phyloP scores from a whole-genome alignment of 306 rosid genomes.

The Quercus rubra region DNA sequence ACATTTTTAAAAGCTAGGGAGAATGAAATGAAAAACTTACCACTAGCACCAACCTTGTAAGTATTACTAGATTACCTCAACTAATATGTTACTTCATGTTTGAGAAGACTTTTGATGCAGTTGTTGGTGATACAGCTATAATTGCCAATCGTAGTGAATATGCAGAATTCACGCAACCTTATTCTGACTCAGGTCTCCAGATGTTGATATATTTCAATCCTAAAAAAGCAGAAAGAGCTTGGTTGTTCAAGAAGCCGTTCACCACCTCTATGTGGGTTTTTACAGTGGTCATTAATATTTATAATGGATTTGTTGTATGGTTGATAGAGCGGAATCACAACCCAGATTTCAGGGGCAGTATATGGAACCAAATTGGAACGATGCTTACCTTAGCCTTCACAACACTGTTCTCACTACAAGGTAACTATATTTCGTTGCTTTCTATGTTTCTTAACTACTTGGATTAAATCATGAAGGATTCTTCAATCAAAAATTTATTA shows the following conservation, averaged over 20 bases:
- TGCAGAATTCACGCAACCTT: background rate
- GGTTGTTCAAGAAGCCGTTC: background rate
- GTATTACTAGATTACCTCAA: background rate
- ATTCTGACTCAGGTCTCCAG: background rate
- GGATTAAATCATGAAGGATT: background rate
- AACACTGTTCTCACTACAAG: background rate
- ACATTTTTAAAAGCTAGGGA: too few relatives aligned
- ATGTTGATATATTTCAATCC: background rate
- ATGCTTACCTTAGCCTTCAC: slow-evolving; percentile 11
- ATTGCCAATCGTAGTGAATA: background rate
- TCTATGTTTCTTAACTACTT: background rate
- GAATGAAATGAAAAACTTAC: too few relatives aligned
- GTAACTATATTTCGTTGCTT: background rate
- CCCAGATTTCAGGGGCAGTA: background rate
- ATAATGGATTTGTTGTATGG: slow-evolving; percentile 2
- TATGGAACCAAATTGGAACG: background rate
- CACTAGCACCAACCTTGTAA: background rate
- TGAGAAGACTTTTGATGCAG: slow-evolving; percentile 1
- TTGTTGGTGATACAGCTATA: background rate
- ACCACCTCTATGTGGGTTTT: background rate
- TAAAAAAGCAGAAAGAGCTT: background rate
- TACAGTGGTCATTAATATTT: background rate
- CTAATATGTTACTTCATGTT: background rate
- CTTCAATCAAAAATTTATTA: too few relatives aligned
- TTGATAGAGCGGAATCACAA: background rate